Percentiles rank a stretch among this genome's conserved stretches.
These are phyloP conservation scores for Trifolium pratense DNA, from an alignment of 306 rosid genomes.

Conservation along the genomic window DNA sequence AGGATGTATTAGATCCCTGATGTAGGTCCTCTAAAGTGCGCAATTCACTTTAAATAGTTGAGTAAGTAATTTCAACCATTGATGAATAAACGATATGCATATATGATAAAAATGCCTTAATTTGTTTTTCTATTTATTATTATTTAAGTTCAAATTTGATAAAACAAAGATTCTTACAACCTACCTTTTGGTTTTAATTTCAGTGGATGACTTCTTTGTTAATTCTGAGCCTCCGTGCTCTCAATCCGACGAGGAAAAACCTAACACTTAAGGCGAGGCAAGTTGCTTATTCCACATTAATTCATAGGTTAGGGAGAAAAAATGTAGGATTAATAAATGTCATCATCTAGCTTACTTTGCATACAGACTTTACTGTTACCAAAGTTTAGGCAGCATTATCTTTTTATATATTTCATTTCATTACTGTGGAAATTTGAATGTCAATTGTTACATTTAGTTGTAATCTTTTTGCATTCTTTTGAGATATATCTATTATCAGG, in stretches of 20 bases:
- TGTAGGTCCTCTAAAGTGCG: neutral
- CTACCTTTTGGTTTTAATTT: slow-evolving; percentile 37
- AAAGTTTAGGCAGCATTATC: slow-evolving; percentile 53
- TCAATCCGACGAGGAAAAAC: slow-evolving; percentile 89
- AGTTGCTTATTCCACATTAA: slow-evolving; percentile 42
- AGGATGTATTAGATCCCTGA: neutral
- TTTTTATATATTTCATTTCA: slow-evolving; percentile 37
- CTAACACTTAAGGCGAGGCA: slow-evolving; percentile 64
- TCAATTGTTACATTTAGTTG: slow-evolving; percentile 37
- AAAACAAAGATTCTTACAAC: neutral
- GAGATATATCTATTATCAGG: slow-evolving; percentile 35
- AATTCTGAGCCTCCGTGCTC: slow-evolving; percentile 81
- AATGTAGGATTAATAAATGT: slow-evolving; percentile 49
- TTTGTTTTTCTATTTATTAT: too few relatives aligned
- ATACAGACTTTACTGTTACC: slow-evolving; percentile 49
- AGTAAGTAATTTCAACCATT: neutral
- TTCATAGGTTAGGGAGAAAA: slow-evolving; percentile 49
- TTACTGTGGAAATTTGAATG: slow-evolving; percentile 46
- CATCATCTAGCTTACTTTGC: slow-evolving; percentile 50
- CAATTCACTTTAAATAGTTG: neutral
- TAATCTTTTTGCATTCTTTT: slow-evolving; percentile 47
- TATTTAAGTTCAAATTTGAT: neutral
- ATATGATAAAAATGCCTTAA: too few relatives aligned
- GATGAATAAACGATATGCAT: neutral
- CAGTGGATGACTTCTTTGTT: slow-evolving; percentile 98